Percentiles rank a stretch among this genome's conserved stretches.
These are phyloP conservation scores for Phoenix dactylifera DNA, from an alignment of 176 grass and related monocot species.

Conservation along the genomic window DNA sequence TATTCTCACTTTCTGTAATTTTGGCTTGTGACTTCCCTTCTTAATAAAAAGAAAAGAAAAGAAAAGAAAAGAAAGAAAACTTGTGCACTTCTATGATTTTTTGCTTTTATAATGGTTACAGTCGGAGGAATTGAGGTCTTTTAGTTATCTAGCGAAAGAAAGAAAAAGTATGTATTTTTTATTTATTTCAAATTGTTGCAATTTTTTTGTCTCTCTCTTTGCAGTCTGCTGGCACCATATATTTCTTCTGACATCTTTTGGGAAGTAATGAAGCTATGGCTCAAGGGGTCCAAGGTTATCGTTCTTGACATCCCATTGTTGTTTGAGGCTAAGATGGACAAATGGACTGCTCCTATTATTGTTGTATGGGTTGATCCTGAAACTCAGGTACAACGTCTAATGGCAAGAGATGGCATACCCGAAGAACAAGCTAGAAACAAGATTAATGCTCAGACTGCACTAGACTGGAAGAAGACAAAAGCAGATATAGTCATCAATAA, in stretches of 20 bases:
- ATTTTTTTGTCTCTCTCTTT: conserved; percentile 3
- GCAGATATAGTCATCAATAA: conserved; percentile 77
- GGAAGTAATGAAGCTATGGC: conserved; percentile 75
- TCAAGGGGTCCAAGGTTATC: conserved; percentile 58
- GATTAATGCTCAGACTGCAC: conserved; percentile 55
- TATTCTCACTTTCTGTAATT: too few relatives aligned
- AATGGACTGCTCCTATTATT: conserved; percentile 61
- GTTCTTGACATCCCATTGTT: conserved; percentile 73
- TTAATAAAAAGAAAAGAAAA: too few relatives aligned
- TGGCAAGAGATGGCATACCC: conserved; percentile 57
- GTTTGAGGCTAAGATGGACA: conserved; percentile 83
- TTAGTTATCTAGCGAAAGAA: not conserved
- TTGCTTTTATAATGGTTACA: too few relatives aligned
- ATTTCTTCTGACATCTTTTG: conserved; percentile 69
- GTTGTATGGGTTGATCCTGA: conserved; percentile 69
- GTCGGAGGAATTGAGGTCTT: too few relatives aligned
- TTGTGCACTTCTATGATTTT: too few relatives aligned
- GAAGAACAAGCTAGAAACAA: conserved; percentile 57
- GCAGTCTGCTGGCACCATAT: conserved; percentile 68
- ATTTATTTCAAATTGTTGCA: not conserved
- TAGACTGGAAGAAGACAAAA: conserved; percentile 62
- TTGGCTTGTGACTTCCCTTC: too few relatives aligned
- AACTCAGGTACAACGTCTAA: conserved; percentile 61
- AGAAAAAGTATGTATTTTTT: not conserved
- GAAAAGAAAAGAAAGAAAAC: too few relatives aligned